These are phyloP conservation scores for Aristolochia fimbriata DNA, from an alignment of 164 flowering plant species.

Conservation along the genomic window DNA sequence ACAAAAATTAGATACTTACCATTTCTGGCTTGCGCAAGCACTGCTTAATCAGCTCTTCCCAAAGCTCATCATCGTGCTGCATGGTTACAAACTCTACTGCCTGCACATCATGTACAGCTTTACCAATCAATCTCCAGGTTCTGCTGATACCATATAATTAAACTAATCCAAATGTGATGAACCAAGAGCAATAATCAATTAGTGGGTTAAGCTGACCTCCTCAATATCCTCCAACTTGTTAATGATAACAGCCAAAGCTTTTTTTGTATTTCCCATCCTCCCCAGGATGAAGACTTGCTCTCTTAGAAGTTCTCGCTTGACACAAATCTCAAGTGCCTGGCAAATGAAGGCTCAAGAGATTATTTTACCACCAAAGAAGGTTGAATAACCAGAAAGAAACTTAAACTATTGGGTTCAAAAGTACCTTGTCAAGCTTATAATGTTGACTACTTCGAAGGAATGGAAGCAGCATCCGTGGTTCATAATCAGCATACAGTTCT, in stretches of 20 bases:
- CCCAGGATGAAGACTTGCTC: conserved; percentile 96
- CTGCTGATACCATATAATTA: too few relatives aligned
- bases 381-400: not conserved
- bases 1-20: conserved; percentile 31
- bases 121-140: conserved; percentile 4
- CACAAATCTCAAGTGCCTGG: conserved; percentile 88
- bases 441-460: conserved; percentile 97
- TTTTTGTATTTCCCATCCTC: conserved; percentile 90
- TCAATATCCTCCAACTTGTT: conserved; percentile 86
- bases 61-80: conserved; percentile 98
- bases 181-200: not conserved
- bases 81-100: conserved; percentile 86
- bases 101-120: conserved; percentile 28
- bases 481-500: conserved; percentile 93
- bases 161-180: not conserved
- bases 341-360: conserved; percentile 9
- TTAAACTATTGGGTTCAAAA: conserved; percentile 1
- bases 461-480: conserved; percentile 77
- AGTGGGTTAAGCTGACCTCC: conserved; percentile 40
- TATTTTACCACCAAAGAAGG: not conserved
- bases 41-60: conserved; percentile 94
- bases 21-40: conserved; percentile 87
- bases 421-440: conserved; percentile 88
- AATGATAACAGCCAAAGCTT: conserved; percentile 83
- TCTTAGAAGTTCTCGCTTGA: conserved; percentile 53